Evolutionary conservation across 1,284 basidiomycete species (phyloP).

Genomic region (Ustilago hordei): DNA sequence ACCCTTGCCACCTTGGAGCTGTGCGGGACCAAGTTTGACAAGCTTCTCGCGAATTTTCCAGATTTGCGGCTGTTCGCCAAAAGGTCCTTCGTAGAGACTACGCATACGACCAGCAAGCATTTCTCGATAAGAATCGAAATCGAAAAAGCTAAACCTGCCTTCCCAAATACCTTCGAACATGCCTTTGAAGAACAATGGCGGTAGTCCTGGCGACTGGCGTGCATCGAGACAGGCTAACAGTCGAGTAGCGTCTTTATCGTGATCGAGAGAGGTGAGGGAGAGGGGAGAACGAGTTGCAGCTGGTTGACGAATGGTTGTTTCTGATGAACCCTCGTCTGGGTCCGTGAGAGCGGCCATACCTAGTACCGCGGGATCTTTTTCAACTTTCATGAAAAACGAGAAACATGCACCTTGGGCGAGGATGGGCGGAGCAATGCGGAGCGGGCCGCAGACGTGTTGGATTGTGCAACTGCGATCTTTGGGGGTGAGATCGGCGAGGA

Average conservation of each 20-base stretch:
- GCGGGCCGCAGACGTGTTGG: constrained; percentile 68
- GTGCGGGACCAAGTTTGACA: constrained; percentile 60
- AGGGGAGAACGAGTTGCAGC: constrained; percentile 34
- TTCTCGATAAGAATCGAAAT: constrained; percentile 74
- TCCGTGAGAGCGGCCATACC: constrained; percentile 45
- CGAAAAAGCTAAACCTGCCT: constrained; percentile 74
- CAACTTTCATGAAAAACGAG: constrained; percentile 69
- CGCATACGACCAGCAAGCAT: constrained; percentile 72
- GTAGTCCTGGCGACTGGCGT: constrained; percentile 69
- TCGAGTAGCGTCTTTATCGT: constrained; percentile 58
- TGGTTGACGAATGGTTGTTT: constrained; percentile 31
- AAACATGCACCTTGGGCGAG: constrained; percentile 69
- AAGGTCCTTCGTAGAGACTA: constrained; percentile 72
- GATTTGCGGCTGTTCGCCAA: constrained; percentile 74
- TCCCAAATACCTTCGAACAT: constrained; percentile 73
- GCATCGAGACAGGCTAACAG: constrained; percentile 68
- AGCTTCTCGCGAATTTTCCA: constrained; percentile 73
- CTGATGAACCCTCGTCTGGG: constrained; percentile 22
- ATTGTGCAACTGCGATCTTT: constrained; percentile 68
- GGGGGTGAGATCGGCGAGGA: constrained; percentile 71
- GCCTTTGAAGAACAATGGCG: constrained; percentile 70
- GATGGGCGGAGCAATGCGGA: constrained; percentile 65
- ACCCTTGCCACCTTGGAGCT: constrained; percentile 38
- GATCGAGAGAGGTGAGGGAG: constrained; percentile 49
- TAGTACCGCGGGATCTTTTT: constrained; percentile 66